These are phyloP conservation scores for Eucalyptus erythrocorys DNA, from an alignment of 345 rosid genomes.

Conservation along the genomic window DNA sequence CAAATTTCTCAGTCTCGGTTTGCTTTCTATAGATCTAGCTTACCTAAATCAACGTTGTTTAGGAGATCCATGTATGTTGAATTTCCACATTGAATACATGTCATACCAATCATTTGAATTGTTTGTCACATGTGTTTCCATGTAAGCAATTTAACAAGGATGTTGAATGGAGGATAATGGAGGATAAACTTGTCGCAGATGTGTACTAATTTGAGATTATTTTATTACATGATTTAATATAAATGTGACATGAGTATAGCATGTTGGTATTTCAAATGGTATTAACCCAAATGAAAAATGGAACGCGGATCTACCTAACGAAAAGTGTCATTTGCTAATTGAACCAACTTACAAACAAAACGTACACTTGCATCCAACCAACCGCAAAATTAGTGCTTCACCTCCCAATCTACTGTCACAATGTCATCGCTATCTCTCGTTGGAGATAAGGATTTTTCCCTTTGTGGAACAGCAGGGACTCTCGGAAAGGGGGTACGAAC, in stretches of 20 bases:
- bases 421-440: background rate
- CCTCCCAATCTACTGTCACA: background rate
- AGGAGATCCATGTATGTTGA: background rate
- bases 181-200: rapidly evolving
- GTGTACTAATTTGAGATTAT: background rate
- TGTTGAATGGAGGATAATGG: background rate
- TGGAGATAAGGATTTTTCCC: background rate
- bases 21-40: background rate
- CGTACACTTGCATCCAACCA: background rate
- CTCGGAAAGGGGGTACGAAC: background rate
- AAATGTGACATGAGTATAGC: background rate
- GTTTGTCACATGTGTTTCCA: background rate
- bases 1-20: background rate
- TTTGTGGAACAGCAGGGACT: background rate
- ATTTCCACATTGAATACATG: background rate
- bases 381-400: background rate
- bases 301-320: background rate
- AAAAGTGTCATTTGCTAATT: background rate
- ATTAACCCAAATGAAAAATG: background rate
- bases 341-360: background rate
- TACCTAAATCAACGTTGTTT: background rate
- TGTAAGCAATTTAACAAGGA: background rate
- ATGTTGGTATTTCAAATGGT: background rate
- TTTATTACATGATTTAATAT: background rate
- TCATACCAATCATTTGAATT: background rate